phyloP scores from a whole-genome alignment of 2,329 filamentous ascomycete species.

The Pseudocercospora eumusae region DNA sequence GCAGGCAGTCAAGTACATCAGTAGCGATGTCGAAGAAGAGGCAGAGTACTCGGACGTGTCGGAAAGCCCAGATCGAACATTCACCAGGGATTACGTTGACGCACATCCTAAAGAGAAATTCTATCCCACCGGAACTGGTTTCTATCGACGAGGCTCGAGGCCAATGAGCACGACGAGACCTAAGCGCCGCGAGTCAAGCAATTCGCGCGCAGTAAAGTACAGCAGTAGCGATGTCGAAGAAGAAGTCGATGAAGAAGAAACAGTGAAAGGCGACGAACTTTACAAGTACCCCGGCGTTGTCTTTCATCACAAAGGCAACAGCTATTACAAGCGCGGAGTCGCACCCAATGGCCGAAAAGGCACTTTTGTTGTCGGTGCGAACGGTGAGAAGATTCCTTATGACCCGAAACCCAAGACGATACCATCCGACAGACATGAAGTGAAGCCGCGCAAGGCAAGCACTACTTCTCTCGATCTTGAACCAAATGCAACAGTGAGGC shows the following conservation, averaged over 20 bases:
- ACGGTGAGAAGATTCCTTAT: conserved; percentile 12
- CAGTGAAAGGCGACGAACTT: conserved; percentile 28
- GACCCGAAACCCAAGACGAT: not conserved
- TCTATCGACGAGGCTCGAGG: conserved; percentile 30
- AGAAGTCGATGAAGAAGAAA: conserved; percentile 18
- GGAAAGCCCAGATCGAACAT: conserved; percentile 29
- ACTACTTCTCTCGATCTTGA: not conserved
- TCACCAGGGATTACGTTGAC: conserved; percentile 31
- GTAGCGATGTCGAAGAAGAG: conserved; percentile 20
- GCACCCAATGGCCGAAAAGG: conserved; percentile 29
- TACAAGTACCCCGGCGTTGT: conserved; percentile 28
- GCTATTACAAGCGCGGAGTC: conserved; percentile 37
- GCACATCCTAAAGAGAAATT: conserved; percentile 35
- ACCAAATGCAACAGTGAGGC: conserved; percentile 1
- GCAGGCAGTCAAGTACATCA: conserved; percentile 21
- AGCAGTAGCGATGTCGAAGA: conserved; percentile 21
- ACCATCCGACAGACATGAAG: not conserved
- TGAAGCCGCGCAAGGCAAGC: conserved; percentile 2
- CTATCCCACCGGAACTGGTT: conserved; percentile 35
- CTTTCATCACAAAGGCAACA: conserved; percentile 38
- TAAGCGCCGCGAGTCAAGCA: conserved; percentile 22
- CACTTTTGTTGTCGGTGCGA: conserved; percentile 23
- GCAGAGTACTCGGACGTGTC: conserved; percentile 17
- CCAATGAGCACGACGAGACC: conserved; percentile 10
- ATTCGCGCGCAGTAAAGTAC: conserved; percentile 20